Percentiles rank a stretch among this genome's conserved stretches.
Evolutionary conservation across 331 rosid genomes (phyloP).

Genomic region (Rosa hybrid): DNA sequence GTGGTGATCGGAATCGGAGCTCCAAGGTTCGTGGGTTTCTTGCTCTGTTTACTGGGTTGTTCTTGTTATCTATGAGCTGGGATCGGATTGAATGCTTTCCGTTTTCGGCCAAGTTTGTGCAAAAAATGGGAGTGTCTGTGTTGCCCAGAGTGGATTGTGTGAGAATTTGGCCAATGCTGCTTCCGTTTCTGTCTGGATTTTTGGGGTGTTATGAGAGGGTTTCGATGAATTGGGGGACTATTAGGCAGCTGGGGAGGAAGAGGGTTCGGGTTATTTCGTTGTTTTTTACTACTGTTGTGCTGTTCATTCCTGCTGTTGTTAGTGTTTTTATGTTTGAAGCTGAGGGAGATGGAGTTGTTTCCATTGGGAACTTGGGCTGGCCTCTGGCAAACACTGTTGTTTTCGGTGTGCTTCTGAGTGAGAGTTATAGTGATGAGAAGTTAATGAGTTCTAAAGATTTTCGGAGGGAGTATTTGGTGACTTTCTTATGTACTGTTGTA

Average conservation of each 20-base stretch:
- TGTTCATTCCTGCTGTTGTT: slow-evolving; percentile 72
- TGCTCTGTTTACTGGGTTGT: slow-evolving; percentile 50
- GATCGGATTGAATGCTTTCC: slow-evolving; percentile 81
- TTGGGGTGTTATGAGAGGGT: slow-evolving; percentile 63
- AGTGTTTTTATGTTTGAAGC: slow-evolving; percentile 53
- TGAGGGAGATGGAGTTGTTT: slow-evolving; percentile 44
- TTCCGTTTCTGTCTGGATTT: slow-evolving; percentile 78
- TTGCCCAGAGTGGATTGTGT: slow-evolving; percentile 45
- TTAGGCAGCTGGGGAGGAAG: slow-evolving; percentile 63
- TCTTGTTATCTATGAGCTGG: slow-evolving; percentile 74
- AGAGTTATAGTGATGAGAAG: slow-evolving; percentile 52
- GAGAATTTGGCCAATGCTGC: slow-evolving; percentile 79
- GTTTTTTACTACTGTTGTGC: slow-evolving; percentile 71
- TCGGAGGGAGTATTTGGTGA: slow-evolving; percentile 64
- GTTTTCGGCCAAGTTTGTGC: slow-evolving; percentile 41
- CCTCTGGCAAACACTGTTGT: slow-evolving; percentile 79
- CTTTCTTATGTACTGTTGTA: slow-evolving; percentile 62
- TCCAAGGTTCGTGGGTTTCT: slow-evolving; percentile 65
- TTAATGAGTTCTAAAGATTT: slow-evolving; percentile 52
- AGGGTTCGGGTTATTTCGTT: slow-evolving; percentile 60
- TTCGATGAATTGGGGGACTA: slow-evolving; percentile 55
- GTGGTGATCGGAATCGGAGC: slow-evolving; percentile 21
- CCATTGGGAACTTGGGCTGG: slow-evolving; percentile 60
- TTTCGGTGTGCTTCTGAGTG: slow-evolving; percentile 80
- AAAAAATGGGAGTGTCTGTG: slow-evolving; percentile 32